Percentiles rank a stretch among this genome's conserved stretches.
Conservation (phyloP, 108 stramenopile genomes). For the Epithemia pelagica region DNA sequence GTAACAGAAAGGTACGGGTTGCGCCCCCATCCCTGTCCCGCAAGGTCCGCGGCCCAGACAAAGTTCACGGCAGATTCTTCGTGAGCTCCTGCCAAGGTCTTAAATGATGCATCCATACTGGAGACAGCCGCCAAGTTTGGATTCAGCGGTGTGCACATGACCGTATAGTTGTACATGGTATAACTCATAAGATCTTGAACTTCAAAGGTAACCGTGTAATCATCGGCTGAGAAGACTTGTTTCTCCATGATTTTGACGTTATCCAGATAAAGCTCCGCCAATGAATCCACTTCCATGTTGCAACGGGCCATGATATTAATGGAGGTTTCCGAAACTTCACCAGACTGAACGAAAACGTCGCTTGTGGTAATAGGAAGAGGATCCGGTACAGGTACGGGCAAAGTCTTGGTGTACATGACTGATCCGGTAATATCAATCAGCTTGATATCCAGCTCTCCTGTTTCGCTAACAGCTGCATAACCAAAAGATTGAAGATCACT, state of each 20-base stretch:
- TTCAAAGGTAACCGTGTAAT: constrained; percentile 30
- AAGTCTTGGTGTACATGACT: constrained; percentile 18
- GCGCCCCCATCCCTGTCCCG: constrained; percentile 43
- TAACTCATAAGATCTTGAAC: constrained; percentile 17
- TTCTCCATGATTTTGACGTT: not conserved
- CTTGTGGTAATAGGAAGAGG: constrained; percentile 34
- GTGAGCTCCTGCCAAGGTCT: constrained; percentile 20
- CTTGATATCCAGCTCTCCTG: constrained; percentile 27
- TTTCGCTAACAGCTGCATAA: constrained; percentile 30
- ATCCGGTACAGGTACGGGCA: too few species aligned
- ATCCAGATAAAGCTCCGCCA: constrained; percentile 18
- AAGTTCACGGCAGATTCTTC: constrained; percentile 16
- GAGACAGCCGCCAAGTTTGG: too few species aligned
- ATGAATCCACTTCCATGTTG: constrained; percentile 27
- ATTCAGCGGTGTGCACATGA: constrained; percentile 14
- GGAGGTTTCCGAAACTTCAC: constrained; percentile 16
- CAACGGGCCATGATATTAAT: constrained; percentile 34
- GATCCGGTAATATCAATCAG: constrained; percentile 31
- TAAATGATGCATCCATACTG: constrained; percentile 32
- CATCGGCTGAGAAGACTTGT: constrained; percentile 15
- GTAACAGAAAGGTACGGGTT: constrained; percentile 29
- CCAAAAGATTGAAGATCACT: constrained; percentile 35
- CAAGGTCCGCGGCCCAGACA: constrained; percentile 31
- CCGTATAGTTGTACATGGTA: constrained; percentile 18
- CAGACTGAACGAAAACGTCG: constrained; percentile 31